Evolutionary conservation across 148 eudicot species (phyloP).

Genomic region (Vaccinium macrocarpon): DNA sequence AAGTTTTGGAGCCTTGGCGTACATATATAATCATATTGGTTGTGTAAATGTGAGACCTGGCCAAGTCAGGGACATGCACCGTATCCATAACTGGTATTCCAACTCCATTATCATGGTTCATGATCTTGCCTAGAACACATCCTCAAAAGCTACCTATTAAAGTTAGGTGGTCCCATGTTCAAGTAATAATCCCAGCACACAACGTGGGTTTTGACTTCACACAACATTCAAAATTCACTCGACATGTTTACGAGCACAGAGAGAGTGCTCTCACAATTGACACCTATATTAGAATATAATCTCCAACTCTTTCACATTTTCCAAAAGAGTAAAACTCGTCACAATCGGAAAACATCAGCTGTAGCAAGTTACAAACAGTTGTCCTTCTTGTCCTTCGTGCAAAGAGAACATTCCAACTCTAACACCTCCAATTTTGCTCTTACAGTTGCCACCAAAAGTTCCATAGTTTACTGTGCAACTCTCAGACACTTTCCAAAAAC

Average conservation of each 20-base stretch:
- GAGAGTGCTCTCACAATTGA: neutral
- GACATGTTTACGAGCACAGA: neutral
- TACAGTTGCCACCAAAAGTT: neutral
- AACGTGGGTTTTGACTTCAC: neutral
- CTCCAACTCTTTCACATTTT: neutral
- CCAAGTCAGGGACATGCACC: neutral
- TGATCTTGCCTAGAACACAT: neutral
- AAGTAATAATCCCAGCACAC: neutral
- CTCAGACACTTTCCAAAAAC: neutral
- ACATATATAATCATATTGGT: neutral
- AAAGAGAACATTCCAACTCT: neutral
- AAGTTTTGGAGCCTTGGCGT: neutral
- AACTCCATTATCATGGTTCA: neutral
- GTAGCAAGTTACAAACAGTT: neutral
- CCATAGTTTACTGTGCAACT: neutral
- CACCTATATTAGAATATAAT: neutral
- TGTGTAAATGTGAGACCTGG: neutral
- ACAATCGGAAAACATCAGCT: neutral
- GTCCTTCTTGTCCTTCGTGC: neutral
- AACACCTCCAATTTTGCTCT: neutral
- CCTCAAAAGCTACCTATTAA: neutral
- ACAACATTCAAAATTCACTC: neutral
- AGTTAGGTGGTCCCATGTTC: neutral
- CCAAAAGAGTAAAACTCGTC: neutral
- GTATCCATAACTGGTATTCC: neutral